Evolutionary conservation across 257 asterid genomes (phyloP), one percentile per base, ranked within the genome.

Genomic region (Fraxinus quadrangulata): DNA sequence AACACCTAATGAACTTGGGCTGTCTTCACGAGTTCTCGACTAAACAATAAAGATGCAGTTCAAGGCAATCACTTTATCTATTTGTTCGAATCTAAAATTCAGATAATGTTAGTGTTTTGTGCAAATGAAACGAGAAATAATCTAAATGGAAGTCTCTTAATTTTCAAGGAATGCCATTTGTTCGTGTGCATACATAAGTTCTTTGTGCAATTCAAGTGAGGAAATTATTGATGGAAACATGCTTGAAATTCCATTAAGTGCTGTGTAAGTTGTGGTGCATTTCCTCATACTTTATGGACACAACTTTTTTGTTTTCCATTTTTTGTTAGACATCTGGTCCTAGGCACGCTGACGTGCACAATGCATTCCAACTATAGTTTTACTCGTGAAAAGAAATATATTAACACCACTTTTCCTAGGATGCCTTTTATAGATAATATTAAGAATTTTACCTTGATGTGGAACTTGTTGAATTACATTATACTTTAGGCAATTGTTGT

Each of bases 401-500:
- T 2, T 61, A 24, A 21, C 16, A 24, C 68, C 26, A 16, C 34
- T 45, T 70, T 54, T 19, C 23, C 47, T 65, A 71, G 75, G 28
- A 71, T 42, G 24, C 39, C 16, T 68, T 28, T 26, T n/a, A 40
- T n/a, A 61, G 74, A 63, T 30, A 28, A 65, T 47, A 54, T 54
- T n/a, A 39, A 76, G 79, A 40, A 47, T 42, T 76, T 34, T n/a
- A 65, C 51, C 51, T 17, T 51, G 63, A 51, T 51, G 63, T 51
- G 63, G 63, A 51, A 51, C 63, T 51, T 51, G 45, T 51, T 19
- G 23, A 19, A 51, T 51, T 51, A 17, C 4, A 51, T 19, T 19
- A 16, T 17, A 17, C 21, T 51, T 51, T 51, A 51, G 63, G 24
- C 9, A 49, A 51, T 51, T 51, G 63, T 51, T 51, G 24, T 51